Percentiles rank a stretch among this genome's conserved stretches.
phyloP scores from a whole-genome alignment of 2,329 filamentous ascomycete species.

The Graphiopsis chlorocephala region DNA sequence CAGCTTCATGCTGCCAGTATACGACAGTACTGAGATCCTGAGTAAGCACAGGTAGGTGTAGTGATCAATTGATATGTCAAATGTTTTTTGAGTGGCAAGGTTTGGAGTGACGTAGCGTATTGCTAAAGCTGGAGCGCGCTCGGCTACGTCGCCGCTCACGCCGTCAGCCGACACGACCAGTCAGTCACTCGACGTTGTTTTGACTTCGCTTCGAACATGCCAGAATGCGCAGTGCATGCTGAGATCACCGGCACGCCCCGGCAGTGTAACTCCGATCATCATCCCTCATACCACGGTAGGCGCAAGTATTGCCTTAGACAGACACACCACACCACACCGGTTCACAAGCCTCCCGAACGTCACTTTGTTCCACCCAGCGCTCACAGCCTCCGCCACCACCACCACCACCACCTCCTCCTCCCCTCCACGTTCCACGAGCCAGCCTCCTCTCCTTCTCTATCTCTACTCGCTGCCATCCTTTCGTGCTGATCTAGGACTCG shows the following conservation, averaged over 20 bases:
- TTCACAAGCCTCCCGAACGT: not conserved
- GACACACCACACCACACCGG: not conserved
- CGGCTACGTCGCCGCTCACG: not conserved
- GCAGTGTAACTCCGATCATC: constrained; percentile 3
- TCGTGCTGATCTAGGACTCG: not conserved
- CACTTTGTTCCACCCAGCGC: constrained; percentile 1
- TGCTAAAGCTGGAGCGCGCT: not conserved
- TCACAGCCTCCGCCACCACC: constrained; percentile 2
- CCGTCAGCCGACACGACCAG: not conserved
- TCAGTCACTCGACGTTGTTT: constrained; percentile 4
- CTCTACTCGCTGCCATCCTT: not conserved
- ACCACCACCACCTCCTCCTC: not conserved
- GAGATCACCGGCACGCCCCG: constrained; percentile 3
- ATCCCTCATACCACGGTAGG: constrained; percentile 4
- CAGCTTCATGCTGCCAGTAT: not conserved
- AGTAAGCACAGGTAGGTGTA: not conserved
- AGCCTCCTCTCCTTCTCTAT: not conserved
- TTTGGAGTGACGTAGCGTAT: not conserved
- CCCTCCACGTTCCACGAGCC: not conserved
- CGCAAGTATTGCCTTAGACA: not conserved
- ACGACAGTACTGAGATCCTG: not conserved
- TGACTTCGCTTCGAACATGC: constrained; percentile 4
- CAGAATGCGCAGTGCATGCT: not conserved
- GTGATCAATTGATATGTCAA: not conserved
- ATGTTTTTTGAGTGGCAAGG: not conserved